Conservation (phyloP, 352 stramenopile species). For the Vaucheria bursata region DNA sequence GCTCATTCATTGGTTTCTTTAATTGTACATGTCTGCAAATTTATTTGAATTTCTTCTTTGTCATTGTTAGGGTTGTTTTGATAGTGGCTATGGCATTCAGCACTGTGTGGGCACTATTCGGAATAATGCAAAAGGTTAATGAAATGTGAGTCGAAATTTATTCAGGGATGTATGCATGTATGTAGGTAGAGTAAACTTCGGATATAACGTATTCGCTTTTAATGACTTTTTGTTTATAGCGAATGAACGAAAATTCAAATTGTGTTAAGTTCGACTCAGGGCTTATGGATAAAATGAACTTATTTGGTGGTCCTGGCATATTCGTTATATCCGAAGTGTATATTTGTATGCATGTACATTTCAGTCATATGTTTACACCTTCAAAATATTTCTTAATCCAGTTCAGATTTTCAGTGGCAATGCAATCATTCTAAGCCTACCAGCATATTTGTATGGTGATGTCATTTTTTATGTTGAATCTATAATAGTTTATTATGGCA, state of each 20-base stretch:
- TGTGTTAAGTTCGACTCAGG: neutral
- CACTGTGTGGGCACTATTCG: constrained; percentile 13
- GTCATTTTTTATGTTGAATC: too few species aligned
- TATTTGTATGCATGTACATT: too few species aligned
- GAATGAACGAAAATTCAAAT: neutral
- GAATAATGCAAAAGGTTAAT: constrained; percentile 13
- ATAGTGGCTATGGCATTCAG: constrained; percentile 15
- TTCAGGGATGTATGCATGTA: neutral
- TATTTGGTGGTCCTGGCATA: too few species aligned
- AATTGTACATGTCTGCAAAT: neutral
- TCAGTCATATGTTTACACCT: too few species aligned
- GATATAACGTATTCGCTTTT: neutral
- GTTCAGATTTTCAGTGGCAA: too few species aligned
- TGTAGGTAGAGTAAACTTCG: neutral
- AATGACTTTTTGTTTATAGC: neutral
- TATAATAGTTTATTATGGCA: too few species aligned
- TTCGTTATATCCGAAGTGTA: too few species aligned
- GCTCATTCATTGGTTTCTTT: constrained; percentile 14
- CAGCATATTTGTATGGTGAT: too few species aligned
- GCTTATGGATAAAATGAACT: too few species aligned
- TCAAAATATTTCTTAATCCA: too few species aligned
- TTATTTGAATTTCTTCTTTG: constrained; percentile 10
- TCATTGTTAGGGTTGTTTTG: constrained; percentile 16
- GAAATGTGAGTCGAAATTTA: constrained; percentile 6
- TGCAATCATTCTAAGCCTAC: too few species aligned